Conservation (phyloP, 306 rosid species). For the Glycine latifolia region DNA sequence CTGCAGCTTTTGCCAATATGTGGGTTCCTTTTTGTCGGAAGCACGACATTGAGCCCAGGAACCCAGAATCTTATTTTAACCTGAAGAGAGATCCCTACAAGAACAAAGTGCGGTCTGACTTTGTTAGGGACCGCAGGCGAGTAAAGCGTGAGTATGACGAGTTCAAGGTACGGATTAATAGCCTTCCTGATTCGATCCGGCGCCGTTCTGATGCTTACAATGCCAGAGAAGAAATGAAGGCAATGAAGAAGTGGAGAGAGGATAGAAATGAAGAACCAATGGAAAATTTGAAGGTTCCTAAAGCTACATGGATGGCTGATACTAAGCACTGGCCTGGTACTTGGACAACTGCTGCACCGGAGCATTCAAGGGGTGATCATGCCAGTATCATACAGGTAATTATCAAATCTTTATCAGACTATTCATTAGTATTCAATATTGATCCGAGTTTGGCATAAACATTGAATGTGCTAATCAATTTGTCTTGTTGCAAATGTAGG, state of each 20-base stretch:
- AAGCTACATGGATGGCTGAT: constrained; percentile 87
- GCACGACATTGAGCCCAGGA: constrained; percentile 81
- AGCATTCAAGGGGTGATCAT: constrained; percentile 82
- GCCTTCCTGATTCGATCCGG: constrained; percentile 80
- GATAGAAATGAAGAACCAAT: constrained; percentile 61
- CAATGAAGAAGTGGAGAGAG: constrained; percentile 65
- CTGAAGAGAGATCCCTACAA: constrained; percentile 75
- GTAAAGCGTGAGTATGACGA: constrained; percentile 85
- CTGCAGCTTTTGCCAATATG: constrained; percentile 81
- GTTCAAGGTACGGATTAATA: constrained; percentile 77
- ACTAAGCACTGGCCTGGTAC: constrained; percentile 83
- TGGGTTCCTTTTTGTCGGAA: constrained; percentile 90
- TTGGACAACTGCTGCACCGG: constrained; percentile 63
- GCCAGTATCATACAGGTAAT: constrained; percentile 81
- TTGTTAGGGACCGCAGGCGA: constrained; percentile 82
- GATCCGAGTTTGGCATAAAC: neutral
- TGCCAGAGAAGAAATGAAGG: constrained; percentile 70
- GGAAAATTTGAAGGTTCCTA: constrained; percentile 58
- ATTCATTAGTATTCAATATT: neutral
- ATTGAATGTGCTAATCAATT: constrained; percentile 28
- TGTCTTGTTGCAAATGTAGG: constrained; percentile 52
- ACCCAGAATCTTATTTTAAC: constrained; percentile 78
- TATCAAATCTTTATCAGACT: constrained; percentile 13
- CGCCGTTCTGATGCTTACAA: constrained; percentile 79
- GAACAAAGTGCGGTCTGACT: constrained; percentile 74